Base-by-base conservation (phyloP, 305 asterid genomes). In the Plantago rigida region DNA sequence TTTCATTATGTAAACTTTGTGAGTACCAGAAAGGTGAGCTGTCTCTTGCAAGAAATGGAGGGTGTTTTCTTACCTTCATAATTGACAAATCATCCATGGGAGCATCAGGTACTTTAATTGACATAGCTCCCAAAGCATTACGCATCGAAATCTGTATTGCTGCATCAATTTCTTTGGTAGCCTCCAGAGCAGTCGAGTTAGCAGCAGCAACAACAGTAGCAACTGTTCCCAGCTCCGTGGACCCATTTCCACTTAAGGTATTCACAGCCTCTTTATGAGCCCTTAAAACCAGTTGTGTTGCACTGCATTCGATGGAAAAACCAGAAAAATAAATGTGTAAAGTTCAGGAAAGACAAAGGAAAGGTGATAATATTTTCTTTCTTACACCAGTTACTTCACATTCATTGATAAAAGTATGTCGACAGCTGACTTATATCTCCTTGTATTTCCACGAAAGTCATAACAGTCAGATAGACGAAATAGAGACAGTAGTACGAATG, bases 161-260 rank as follows among this genome's bases (percentile, higher is more conserved):
- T 55, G 92, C 92, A 75, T 89, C 99, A 57, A 93, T 79, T 78
- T 89, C 99, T 79, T 83, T 93, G 69, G 97, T 87, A 73, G 97
- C 95, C 82, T 93, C 96, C 57, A 78, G 65, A 24, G 99, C 99
- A 29, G 99, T 84, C 51, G 99, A 83, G 80, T 93, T 93, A 65
- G 97, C 99, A 74, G 94, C 97, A 73, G 97, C 94, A 63, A 93
- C 99, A 54, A 93, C 99, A 67, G 99, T 78, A 73, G 99, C 95
- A 64, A 89, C 97, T 39, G 96, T 89, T 71, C 99, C 99, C 31
- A 93, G 69, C 80, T 81, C 82, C 57, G 96, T 70, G 22, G 95
- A 86, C 52, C 99, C 97, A 75, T 82, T 89, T 71, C 99, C 97
- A 79, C 95, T 89, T 71, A 93, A 78, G 65, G 99, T 89, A 72